Percentiles rank a stretch among this genome's conserved stretches.
Conservation (phyloP, 306 rosid genomes). For the Quercus cerris region DNA sequence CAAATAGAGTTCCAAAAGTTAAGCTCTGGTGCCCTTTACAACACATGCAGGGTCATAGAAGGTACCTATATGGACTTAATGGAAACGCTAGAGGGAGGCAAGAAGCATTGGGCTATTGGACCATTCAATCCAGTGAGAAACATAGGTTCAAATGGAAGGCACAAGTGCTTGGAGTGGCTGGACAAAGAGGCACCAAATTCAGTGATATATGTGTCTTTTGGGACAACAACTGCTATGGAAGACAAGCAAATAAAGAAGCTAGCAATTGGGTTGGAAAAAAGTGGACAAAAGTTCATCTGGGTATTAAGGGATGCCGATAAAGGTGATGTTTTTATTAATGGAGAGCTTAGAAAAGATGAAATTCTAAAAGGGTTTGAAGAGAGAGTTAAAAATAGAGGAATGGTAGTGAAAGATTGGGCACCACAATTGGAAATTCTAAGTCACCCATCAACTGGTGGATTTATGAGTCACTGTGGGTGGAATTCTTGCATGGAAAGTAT, state of each 20-base stretch:
- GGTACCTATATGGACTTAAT: conserved; percentile 42
- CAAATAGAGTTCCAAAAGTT: conserved; percentile 34
- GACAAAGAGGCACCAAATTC: conserved; percentile 36
- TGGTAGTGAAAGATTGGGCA: conserved; percentile 64
- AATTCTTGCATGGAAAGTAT: conserved; percentile 76
- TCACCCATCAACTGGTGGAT: conserved; percentile 55
- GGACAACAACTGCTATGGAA: conserved; percentile 52
- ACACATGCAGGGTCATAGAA: conserved; percentile 51
- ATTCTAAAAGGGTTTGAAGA: conserved; percentile 60
- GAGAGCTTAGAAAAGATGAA: conserved; percentile 5
- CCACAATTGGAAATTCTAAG: conserved; percentile 61
- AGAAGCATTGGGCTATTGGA: conserved; percentile 65
- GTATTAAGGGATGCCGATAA: conserved; percentile 63
- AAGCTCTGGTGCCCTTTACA: conserved; percentile 42
- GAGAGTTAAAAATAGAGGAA: conserved; percentile 31
- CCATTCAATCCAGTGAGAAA: conserved; percentile 51
- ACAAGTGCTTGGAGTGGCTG: conserved; percentile 48
- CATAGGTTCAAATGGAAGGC: conserved; percentile 1
- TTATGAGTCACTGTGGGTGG: conserved; percentile 82
- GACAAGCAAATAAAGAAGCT: conserved; percentile 54
- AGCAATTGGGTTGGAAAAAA: conserved; percentile 64
- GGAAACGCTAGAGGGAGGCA: conserved; percentile 14
- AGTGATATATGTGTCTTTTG: conserved; percentile 68
- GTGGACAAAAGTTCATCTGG: conserved; percentile 63
- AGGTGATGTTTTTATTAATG: conserved; percentile 37